Evolutionary conservation across 2,329 filamentous ascomycete genomes (phyloP).

Genomic region (Escovopsis weberi): DNA sequence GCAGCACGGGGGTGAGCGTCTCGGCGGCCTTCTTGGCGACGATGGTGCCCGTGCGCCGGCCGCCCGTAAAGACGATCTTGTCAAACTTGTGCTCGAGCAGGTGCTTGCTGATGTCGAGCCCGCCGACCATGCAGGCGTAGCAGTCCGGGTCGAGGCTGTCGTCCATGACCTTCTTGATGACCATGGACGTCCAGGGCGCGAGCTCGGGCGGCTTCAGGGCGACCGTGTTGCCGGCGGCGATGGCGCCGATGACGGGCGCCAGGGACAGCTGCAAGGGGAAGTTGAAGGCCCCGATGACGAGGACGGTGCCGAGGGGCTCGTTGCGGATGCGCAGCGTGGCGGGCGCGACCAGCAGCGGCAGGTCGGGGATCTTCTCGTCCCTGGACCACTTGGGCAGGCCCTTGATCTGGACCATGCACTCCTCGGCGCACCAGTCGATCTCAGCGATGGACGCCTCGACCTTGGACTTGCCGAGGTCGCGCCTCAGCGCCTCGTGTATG

Average conservation of each 20-base stretch:
- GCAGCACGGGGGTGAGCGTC: conserved; percentile 70
- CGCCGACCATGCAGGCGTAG: conserved; percentile 70
- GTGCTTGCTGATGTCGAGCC: conserved; percentile 62
- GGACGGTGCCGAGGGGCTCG: conserved; percentile 69
- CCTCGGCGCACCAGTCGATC: conserved; percentile 63
- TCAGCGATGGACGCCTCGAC: conserved; percentile 66
- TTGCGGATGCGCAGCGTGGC: conserved; percentile 67
- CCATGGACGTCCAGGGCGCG: conserved; percentile 59
- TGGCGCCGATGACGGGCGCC: conserved; percentile 72
- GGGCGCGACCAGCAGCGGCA: conserved; percentile 51
- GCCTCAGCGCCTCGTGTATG: conserved; percentile 58
- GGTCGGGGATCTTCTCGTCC: conserved; percentile 61
- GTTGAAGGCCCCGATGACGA: conserved; percentile 91
- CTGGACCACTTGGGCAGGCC: conserved; percentile 71
- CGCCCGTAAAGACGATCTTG: conserved; percentile 96
- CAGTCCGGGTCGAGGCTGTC: conserved; percentile 61
- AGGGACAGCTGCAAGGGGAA: conserved; percentile 76
- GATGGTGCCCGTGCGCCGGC: conserved; percentile 64
- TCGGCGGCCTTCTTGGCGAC: conserved; percentile 81
- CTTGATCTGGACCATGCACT: conserved; percentile 64
- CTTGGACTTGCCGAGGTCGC: conserved; percentile 63
- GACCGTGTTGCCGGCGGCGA: conserved; percentile 80
- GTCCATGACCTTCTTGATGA: conserved; percentile 66
- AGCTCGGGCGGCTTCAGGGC: conserved; percentile 85
- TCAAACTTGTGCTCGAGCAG: conserved; percentile 86